Evolutionary conservation across 2,329 filamentous ascomycete species (phyloP), one percentile per base, ranked within the genome.

Genomic region (Colletotrichum sp.): DNA sequence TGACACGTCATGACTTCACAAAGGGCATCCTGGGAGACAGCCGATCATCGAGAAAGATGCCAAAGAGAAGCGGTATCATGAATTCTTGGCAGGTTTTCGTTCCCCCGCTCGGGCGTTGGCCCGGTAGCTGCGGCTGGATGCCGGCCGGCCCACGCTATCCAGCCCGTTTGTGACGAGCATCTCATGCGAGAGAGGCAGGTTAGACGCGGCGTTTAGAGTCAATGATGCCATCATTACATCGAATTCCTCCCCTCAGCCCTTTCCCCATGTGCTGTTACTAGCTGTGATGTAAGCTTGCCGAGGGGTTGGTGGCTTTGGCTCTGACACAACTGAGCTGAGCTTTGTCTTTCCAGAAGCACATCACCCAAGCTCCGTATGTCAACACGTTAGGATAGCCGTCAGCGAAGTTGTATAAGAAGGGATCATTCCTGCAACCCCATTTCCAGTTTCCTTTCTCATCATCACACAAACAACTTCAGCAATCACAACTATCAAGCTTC

Each of bases 331-430:
- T 62, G n/a, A 39, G 24, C 18, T 28, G 30, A n/a, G n/a, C 52
- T 57, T 30, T 67, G 66, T 57, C n/a, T 62, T 18, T 62, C 28
- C 44, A 48, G 44, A 52, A 22, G n/a, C 44, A 52, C 44, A 52
- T 22, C 10, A 52, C 44, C 44, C 10, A 52, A 8, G 44, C 44
- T 22, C 44, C 44, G 0, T 22, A 22, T 52, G 44, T 52, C 18
- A 32, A 32, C 15, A 62, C 18, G 18, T 15, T 15, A 22, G 18
- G 1, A 0, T 1, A n/a, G 22, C 1, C 12, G 39, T 10, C 10
- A 6, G 39, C 7, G 8, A 71, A 68, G 59, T 22, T 72, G 34
- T 78, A 78, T 78, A 78, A 77, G 71, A 78, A 62, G 72, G 64
- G 28, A 52, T 26, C 24, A 57, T 26, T 57, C 64, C 75, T 34